Conservation (phyloP, 1,284 basidiomycete species). For the Papiliotrema fonsecae region DNA sequence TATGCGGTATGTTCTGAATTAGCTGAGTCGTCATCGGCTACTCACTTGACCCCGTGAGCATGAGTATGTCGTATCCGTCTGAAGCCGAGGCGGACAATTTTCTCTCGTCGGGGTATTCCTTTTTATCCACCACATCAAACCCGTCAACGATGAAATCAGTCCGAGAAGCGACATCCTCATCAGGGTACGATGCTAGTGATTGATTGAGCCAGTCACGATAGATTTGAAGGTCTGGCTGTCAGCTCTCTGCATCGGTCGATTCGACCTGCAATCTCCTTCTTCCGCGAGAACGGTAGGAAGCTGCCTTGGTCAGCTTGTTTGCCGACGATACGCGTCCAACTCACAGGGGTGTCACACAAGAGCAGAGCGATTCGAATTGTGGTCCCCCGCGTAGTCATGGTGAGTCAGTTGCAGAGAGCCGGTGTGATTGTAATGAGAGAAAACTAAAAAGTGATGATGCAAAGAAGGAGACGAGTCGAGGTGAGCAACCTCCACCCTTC, state of each 20-base stretch:
- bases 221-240: constrained; percentile 41
- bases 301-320: constrained; percentile 11
- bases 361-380: constrained; percentile 43
- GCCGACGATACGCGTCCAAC: constrained; percentile 4
- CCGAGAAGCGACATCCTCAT: constrained; percentile 15
- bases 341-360: constrained; percentile 46
- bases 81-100: constrained; percentile 40
- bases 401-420: neutral
- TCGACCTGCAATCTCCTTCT: constrained; percentile 41
- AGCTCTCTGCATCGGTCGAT: neutral
- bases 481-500: neutral
- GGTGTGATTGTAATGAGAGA: no score
- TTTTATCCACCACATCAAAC: constrained; percentile 51
- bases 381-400: constrained; percentile 18
- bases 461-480: neutral
- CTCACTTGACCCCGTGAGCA: constrained; percentile 54
- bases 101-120: constrained; percentile 48
- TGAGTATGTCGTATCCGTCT: constrained; percentile 48
- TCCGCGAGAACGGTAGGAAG: constrained; percentile 35
- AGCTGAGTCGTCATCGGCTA: constrained; percentile 3
- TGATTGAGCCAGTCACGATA: constrained; percentile 44
- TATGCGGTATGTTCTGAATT: constrained; percentile 38
- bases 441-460: no score
- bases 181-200: constrained; percentile 35
- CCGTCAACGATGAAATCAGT: constrained; percentile 48